Evolutionary conservation across 495 filamentous ascomycete species (phyloP).

Genomic region (Neurospora pannonica): DNA sequence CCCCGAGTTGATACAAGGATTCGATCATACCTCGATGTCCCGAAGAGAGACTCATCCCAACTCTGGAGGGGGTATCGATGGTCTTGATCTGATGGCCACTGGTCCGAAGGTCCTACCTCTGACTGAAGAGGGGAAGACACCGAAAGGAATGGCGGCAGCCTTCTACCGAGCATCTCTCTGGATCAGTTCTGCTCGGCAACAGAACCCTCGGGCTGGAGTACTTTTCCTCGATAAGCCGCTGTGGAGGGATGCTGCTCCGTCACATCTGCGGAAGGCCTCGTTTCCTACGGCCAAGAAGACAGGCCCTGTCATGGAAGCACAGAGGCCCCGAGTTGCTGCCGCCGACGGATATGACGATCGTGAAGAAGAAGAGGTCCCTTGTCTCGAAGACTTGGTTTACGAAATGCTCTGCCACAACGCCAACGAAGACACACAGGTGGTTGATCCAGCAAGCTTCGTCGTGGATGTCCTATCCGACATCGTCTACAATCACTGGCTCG

Average conservation of each 20-base stretch:
- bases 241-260: conserved; percentile 7
- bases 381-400: conserved; percentile 18
- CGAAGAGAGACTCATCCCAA: not conserved
- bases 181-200: conserved; percentile 1
- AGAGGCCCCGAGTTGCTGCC: not conserved
- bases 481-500: conserved; percentile 23
- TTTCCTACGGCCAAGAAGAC: not conserved
- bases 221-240: conserved; percentile 22
- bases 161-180: conserved; percentile 26
- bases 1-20: conserved; percentile 18
- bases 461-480: conserved; percentile 15
- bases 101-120: conserved; percentile 3
- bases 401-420: conserved; percentile 8
- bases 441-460: not conserved
- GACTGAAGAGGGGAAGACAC: not conserved
- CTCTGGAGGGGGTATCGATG: not conserved
- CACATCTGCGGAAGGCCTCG: conserved; percentile 5
- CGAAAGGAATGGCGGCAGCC: conserved; percentile 9
- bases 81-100: conserved; percentile 5
- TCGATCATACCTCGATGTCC: not conserved
- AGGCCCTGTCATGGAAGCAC: not conserved
- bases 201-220: conserved; percentile 9
- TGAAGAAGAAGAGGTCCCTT: conserved; percentile 5
- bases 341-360: not conserved
- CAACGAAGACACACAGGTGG: not conserved